These are phyloP conservation scores for Phoenix dactylifera DNA, from an alignment of 176 grass and related monocot genomes.

Conservation along the genomic window DNA sequence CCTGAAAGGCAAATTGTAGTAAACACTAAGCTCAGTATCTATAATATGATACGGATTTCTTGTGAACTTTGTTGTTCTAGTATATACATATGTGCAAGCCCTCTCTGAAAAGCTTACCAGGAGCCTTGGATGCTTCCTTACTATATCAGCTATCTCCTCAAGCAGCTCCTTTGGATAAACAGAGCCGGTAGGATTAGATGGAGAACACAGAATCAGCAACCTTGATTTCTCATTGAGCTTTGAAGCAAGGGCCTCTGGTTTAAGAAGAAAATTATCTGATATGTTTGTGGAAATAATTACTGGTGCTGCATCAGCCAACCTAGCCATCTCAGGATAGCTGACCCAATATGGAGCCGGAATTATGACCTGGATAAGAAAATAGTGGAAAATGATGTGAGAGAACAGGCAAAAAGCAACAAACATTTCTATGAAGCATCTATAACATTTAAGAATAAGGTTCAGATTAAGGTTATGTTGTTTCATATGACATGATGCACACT, in stretches of 20 bases:
- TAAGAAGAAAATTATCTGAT: constrained; percentile 67
- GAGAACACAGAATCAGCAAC: constrained; percentile 82
- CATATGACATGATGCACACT: too few relatives aligned
- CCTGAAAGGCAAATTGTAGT: constrained; percentile 36
- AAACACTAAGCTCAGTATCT: not conserved
- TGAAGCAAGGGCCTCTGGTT: constrained; percentile 52
- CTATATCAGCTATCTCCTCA: constrained; percentile 80
- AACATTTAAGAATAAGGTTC: too few relatives aligned
- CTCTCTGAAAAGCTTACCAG: constrained; percentile 36
- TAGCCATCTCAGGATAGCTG: constrained; percentile 96
- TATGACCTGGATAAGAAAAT: constrained; percentile 41
- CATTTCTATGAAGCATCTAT: too few relatives aligned
- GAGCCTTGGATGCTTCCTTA: constrained; percentile 76
- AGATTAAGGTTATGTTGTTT: too few relatives aligned
- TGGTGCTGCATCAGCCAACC: constrained; percentile 64
- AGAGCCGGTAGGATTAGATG: constrained; percentile 94
- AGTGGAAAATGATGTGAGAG: not conserved
- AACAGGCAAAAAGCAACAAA: too few relatives aligned
- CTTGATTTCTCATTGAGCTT: constrained; percentile 76
- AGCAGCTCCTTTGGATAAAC: constrained; percentile 82
- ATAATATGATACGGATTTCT: not conserved
- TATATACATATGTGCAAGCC: not conserved
- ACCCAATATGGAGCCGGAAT: constrained; percentile 90
- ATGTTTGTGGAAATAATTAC: constrained; percentile 81
- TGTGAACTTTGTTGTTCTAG: not conserved